These are phyloP conservation scores for Holtermanniella nyarrowii DNA, from an alignment of 768 basidiomycete genomes.

Conservation along the genomic window DNA sequence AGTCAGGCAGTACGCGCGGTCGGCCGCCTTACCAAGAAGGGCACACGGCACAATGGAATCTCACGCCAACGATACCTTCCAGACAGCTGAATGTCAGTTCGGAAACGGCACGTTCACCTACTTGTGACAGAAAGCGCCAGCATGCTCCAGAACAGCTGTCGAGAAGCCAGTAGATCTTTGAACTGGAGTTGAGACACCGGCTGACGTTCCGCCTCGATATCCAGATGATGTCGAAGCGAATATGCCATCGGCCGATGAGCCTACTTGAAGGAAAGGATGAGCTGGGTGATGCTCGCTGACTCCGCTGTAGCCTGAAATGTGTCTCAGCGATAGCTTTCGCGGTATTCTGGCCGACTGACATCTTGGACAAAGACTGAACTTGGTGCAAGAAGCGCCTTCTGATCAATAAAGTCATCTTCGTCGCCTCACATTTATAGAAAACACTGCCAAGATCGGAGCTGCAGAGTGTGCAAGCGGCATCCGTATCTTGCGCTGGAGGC, in stretches of 20 bases:
- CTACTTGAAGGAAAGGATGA: conserved; percentile 71
- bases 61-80: conserved; percentile 79
- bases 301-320: conserved; percentile 49
- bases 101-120: conserved; percentile 43
- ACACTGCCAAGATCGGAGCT: too few relatives aligned
- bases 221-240: too few relatives aligned
- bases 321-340: neutral
- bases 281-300: conserved; percentile 85
- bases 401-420: neutral
- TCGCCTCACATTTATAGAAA: neutral
- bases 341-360: conserved; percentile 44
- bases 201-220: too few relatives aligned
- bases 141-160: conserved; percentile 50
- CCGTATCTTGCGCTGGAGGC: too few relatives aligned
- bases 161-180: too few relatives aligned
- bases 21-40: conserved; percentile 44
- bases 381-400: conserved; percentile 58
- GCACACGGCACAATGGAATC: conserved; percentile 87
- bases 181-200: too few relatives aligned
- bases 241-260: too few relatives aligned
- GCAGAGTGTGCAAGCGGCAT: too few relatives aligned
- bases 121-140: conserved; percentile 78
- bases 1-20: neutral
- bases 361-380: conserved; percentile 69
- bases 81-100: conserved; percentile 52